Percentiles rank a stretch among this genome's conserved stretches.
Conservation (phyloP, 1,284 basidiomycete genomes). For the Vanrija sp. region DNA sequence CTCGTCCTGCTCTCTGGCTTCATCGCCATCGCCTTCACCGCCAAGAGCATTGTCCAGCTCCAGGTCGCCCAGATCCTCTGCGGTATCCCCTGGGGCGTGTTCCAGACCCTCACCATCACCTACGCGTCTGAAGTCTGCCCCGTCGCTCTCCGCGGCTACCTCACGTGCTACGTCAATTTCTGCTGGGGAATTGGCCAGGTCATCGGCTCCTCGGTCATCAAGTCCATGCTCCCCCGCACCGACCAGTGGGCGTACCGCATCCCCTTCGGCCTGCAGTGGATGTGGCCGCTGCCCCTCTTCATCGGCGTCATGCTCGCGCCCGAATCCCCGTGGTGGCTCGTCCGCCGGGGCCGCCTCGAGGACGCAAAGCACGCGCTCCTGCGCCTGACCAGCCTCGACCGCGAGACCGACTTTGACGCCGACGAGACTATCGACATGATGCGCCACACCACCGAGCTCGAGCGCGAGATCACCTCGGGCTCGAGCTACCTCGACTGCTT, state of each 20-base stretch:
- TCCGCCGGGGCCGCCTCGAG: conserved; percentile 37
- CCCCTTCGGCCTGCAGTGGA: conserved; percentile 41
- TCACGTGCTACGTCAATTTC: conserved; percentile 44
- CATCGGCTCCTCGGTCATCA: conserved; percentile 45
- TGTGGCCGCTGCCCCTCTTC: conserved; percentile 38
- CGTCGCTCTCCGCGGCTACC: conserved; percentile 41
- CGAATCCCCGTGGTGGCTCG: conserved; percentile 26
- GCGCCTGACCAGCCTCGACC: conserved; percentile 40
- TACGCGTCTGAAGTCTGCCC: conserved; percentile 47
- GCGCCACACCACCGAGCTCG: conserved; percentile 39
- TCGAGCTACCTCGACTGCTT: conserved; percentile 52
- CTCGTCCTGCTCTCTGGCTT: conserved; percentile 34
- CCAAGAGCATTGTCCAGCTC: conserved; percentile 31
- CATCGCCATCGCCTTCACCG: conserved; percentile 42
- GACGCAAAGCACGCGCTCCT: conserved; percentile 50
- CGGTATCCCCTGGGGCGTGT: conserved; percentile 43
- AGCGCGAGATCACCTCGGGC: conserved; percentile 33
- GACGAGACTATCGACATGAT: conserved; percentile 51
- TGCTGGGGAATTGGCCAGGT: conserved; percentile 46
- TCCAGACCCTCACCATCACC: conserved; percentile 22
- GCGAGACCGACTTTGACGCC: conserved; percentile 44
- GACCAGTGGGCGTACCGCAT: conserved; percentile 39
- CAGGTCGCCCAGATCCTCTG: conserved; percentile 37
- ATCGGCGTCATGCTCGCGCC: conserved; percentile 34
- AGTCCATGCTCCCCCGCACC: conserved; percentile 31